Evolutionary conservation across 352 stramenopile genomes (phyloP).

Genomic region (Pelagophyceae sp.): DNA sequence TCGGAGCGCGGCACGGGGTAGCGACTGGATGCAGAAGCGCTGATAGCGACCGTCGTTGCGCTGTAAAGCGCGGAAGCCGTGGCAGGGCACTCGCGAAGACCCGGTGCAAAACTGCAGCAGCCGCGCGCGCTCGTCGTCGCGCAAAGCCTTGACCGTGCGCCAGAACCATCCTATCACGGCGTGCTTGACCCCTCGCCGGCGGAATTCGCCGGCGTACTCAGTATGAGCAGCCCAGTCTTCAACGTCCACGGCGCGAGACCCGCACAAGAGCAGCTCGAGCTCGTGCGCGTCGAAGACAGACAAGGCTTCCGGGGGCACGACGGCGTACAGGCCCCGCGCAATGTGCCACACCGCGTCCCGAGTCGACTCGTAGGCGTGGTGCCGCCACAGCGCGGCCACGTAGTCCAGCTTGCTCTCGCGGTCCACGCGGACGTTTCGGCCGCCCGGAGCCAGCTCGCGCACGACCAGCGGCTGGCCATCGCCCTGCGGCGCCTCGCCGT

Average conservation of each 20-base stretch:
- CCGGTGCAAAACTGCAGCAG: slow-evolving; percentile 96
- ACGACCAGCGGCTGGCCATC: slow-evolving; percentile 45
- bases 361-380: slow-evolving; percentile 77
- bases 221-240: slow-evolving; percentile 82
- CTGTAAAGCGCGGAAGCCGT: slow-evolving; percentile 94
- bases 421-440: slow-evolving; percentile 67
- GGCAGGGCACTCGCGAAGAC: slow-evolving; percentile 88
- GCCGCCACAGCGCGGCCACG: slow-evolving; percentile 73
- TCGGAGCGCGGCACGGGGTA: slow-evolving; percentile 46
- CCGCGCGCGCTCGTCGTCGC: slow-evolving; percentile 82
- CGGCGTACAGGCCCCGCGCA: slow-evolving; percentile 74
- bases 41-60: slow-evolving; percentile 43
- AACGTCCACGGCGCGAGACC: slow-evolving; percentile 84
- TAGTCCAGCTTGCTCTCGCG: slow-evolving; percentile 88
- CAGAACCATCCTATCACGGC: slow-evolving; percentile 90
- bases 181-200: slow-evolving; percentile 44
- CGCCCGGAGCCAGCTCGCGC: slow-evolving; percentile 71
- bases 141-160: slow-evolving; percentile 84
- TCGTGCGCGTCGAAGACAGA: slow-evolving; percentile 86
- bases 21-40: slow-evolving; percentile 85
- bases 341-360: slow-evolving; percentile 76
- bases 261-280: slow-evolving; percentile 78
- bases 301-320: slow-evolving; percentile 74
- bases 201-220: slow-evolving; percentile 75
- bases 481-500: slow-evolving; percentile 58